Base-by-base conservation (phyloP, 2,329 filamentous ascomycete genomes). In the Aspergillus sp. region DNA sequence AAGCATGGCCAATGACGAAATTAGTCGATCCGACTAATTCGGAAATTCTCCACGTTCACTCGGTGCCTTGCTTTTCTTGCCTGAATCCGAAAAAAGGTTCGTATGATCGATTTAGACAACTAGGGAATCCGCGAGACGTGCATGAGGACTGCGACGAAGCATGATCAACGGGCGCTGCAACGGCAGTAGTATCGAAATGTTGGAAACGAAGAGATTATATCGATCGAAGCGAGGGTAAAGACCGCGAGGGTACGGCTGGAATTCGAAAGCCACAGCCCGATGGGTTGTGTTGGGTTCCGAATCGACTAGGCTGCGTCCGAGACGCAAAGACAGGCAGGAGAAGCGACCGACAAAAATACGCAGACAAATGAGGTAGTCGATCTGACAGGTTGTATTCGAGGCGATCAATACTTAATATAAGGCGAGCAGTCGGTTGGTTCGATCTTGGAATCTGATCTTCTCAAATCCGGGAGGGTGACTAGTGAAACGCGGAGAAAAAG, bases 1-100 rank as follows among this genome's bases (percentile, higher is more conserved):
- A 59, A 75, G 64, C 70, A 73, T 71, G 53, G 45, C 61, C 54
- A 59, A 57, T 46, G 42, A 49, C 24, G 18, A 45, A 58, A 31
- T 56, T 26, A 42, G 31, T 51, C 26, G 58, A 29, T 18, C 29
- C 51, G 47, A 49, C 18, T 24, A 47, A 22, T 7, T 12, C 45
- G 4, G 10, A 20, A 47, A 47, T 11, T n/a, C 36, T 18, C 45
- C 45, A 12, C 20, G 45, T 47, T 47, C 45, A 22, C 45, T 20
- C 12, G 11, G 4, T 47, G 45, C 18, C 45, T 14, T 47, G 45
- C 18, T 47, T 18, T 20, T 20, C 12, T 49, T 18, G n/a, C 11
- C 18, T 29, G 14, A 26, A n/a, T 49, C 36, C 24, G 18, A 5
- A 12, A 9, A n/a, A n/a, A 20, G 32, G 18, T 56, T 58, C 53